Percentiles rank a stretch among this genome's conserved stretches.
phyloP scores from a whole-genome alignment of 2,329 filamentous ascomycete species.

The Leptographium lundbergii region DNA sequence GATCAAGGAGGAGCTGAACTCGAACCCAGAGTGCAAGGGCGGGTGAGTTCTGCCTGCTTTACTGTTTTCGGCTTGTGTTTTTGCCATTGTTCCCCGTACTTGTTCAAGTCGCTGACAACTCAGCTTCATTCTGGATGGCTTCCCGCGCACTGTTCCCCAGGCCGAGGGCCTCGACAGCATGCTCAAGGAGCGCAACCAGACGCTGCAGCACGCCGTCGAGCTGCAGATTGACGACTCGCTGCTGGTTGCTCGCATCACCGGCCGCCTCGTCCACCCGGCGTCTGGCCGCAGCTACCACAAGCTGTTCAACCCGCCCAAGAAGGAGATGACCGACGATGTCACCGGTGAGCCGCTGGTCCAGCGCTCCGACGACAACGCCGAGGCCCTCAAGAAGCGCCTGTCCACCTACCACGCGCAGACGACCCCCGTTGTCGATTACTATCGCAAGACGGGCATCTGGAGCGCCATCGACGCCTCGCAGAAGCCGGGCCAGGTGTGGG shows the following conservation, averaged over 20 bases:
- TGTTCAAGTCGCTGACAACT: not conserved
- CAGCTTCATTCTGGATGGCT: constrained; percentile 97
- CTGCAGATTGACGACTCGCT: constrained; percentile 93
- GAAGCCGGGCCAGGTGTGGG: constrained; percentile 92
- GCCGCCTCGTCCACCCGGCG: constrained; percentile 87
- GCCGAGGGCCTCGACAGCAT: constrained; percentile 90
- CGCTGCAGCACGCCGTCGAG: constrained; percentile 89
- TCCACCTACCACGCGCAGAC: constrained; percentile 92
- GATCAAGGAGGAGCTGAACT: constrained; percentile 95
- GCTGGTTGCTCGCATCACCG: constrained; percentile 90
- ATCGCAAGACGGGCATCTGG: constrained; percentile 97
- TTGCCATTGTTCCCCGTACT: not conserved
- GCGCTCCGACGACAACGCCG: constrained; percentile 93
- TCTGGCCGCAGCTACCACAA: constrained; percentile 96
- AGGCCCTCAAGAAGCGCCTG: constrained; percentile 88
- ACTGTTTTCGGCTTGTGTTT: not conserved
- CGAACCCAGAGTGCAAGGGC: constrained; percentile 90
- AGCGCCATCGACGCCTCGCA: constrained; percentile 89
- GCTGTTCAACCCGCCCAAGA: constrained; percentile 97
- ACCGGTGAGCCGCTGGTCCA: constrained; percentile 95
- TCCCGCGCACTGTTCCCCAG: constrained; percentile 92
- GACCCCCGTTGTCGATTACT: constrained; percentile 83
- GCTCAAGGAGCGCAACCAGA: constrained; percentile 66
- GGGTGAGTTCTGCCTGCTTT: constrained; percentile 46
- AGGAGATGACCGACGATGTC: constrained; percentile 86